Conservation (phyloP, 352 stramenopile species). For the Phytophthora tentaculata region DNA sequence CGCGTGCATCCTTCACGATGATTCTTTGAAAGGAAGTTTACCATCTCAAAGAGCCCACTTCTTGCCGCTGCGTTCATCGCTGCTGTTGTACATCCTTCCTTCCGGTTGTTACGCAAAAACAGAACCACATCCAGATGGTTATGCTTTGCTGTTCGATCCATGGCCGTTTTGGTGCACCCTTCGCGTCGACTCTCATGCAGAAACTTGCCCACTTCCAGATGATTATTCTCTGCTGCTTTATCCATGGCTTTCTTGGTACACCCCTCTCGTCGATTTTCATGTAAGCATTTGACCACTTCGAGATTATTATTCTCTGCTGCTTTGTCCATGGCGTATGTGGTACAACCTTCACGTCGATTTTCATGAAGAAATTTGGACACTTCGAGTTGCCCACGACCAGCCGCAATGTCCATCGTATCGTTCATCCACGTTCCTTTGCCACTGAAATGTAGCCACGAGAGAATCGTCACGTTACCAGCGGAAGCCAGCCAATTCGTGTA, state of each 20-base stretch:
- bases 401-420: constrained; percentile 18
- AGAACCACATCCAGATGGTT: constrained; percentile 15
- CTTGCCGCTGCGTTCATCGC: constrained; percentile 12
- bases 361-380: too few relatives aligned
- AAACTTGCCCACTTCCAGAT: constrained; percentile 23
- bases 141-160: not conserved
- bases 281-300: too few relatives aligned
- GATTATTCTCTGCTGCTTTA: not conserved
- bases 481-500: not conserved
- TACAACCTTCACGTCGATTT: too few relatives aligned
- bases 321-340: too few relatives aligned
- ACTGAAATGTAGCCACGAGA: constrained; percentile 25
- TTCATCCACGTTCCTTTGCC: constrained; percentile 15
- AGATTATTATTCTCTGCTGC: too few relatives aligned
- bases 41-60: constrained; percentile 11
- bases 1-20: not conserved
- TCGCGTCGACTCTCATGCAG: constrained; percentile 16
- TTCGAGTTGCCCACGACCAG: too few relatives aligned
- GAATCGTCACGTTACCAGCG: constrained; percentile 9
- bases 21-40: constrained; percentile 12
- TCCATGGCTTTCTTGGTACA: too few relatives aligned
- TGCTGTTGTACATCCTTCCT: constrained; percentile 2
- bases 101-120: constrained; percentile 11
- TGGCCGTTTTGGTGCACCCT: constrained; percentile 12
- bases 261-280: too few relatives aligned